A percentile compares a stretch with the other conserved stretches of the same genome.
These are phyloP conservation scores for Phytophthora sp. DNA, from an alignment of 352 stramenopile genomes.

Conservation along the genomic window DNA sequence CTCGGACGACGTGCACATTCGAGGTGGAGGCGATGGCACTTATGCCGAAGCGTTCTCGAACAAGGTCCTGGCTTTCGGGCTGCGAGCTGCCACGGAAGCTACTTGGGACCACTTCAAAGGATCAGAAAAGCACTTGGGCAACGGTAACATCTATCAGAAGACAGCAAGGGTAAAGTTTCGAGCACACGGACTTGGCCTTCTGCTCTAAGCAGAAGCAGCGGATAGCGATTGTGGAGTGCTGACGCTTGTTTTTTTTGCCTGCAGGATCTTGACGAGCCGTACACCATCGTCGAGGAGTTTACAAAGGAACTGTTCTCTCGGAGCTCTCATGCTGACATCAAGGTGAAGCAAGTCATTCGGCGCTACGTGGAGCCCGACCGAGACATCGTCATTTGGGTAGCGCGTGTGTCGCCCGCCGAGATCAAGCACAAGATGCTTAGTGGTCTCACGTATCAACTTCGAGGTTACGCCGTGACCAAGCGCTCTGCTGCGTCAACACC, in stretches of 20 bases:
- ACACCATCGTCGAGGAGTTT: slow-evolving; percentile 38
- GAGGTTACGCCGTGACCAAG: slow-evolving; percentile 39
- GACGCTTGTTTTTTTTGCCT: slow-evolving; percentile 3
- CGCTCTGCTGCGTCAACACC: slow-evolving; percentile 30
- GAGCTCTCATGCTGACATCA: slow-evolving; percentile 23
- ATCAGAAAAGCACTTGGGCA: slow-evolving; percentile 26
- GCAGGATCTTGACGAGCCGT: slow-evolving; percentile 33
- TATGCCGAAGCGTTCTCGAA: slow-evolving; percentile 35
- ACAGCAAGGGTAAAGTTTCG: slow-evolving; percentile 13
- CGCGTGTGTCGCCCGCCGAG: slow-evolving; percentile 31
- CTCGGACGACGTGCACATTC: slow-evolving; percentile 29
- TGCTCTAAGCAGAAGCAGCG: too few species aligned
- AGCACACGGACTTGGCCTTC: too few species aligned
- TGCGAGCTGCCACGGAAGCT: slow-evolving; percentile 17
- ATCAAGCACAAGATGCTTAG: slow-evolving; percentile 28
- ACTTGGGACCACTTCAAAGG: slow-evolving; percentile 39
- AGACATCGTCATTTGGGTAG: slow-evolving; percentile 36
- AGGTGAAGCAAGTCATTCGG: slow-evolving; percentile 31
- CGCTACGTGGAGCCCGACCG: slow-evolving; percentile 31
- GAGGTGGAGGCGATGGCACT: slow-evolving; percentile 19
- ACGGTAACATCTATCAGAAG: slow-evolving; percentile 30
- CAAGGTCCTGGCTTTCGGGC: slow-evolving; percentile 29
- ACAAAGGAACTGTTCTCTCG: slow-evolving; percentile 22
- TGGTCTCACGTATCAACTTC: slow-evolving; percentile 32
- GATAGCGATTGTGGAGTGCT: neutral